phyloP scores from a whole-genome alignment of 75 land plant species.

The Ceratopteris richardii region DNA sequence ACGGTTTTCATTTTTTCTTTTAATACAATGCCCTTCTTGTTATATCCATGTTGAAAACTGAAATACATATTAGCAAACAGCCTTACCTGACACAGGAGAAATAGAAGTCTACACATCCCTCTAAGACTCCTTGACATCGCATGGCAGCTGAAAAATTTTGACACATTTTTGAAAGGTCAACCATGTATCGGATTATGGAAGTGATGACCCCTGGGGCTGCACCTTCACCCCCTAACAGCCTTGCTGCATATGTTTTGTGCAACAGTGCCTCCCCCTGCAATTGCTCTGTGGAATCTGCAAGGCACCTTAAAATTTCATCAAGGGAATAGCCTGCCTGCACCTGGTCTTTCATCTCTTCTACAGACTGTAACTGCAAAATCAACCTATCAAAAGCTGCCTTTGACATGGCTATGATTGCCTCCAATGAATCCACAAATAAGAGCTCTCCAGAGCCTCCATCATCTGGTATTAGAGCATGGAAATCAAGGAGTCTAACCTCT shows the following conservation, averaged over 20 bases:
- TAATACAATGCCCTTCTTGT: no score
- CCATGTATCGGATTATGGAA: slow-evolving; percentile 87
- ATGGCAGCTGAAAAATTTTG: slow-evolving; percentile 73
- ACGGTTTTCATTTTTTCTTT: no score
- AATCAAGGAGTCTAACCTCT: slow-evolving; percentile 94
- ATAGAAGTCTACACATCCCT: slow-evolving; percentile 80
- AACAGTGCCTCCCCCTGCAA: slow-evolving; percentile 93
- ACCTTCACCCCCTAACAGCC: slow-evolving; percentile 96
- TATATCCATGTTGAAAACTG: not conserved
- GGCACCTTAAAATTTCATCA: slow-evolving; percentile 60
- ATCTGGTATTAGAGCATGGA: slow-evolving; percentile 87
- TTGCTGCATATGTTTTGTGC: slow-evolving; percentile 98
- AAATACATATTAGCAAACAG: slow-evolving; percentile 9
- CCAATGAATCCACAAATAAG: slow-evolving; percentile 77
- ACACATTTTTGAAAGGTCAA: slow-evolving; percentile 95
- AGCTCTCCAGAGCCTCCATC: slow-evolving; percentile 68
- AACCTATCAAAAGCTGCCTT: slow-evolving; percentile 85
- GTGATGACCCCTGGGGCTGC: slow-evolving; percentile 94
- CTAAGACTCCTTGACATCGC: slow-evolving; percentile 71
- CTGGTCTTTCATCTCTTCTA: slow-evolving; percentile 64
- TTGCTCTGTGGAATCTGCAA: slow-evolving; percentile 53
- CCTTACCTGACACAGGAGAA: slow-evolving; percentile 97
- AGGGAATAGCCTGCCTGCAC: slow-evolving; percentile 53
- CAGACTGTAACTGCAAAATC: slow-evolving; percentile 56
- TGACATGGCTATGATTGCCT: slow-evolving; percentile 81